phyloP scores from a whole-genome alignment of 2,329 filamentous ascomycete species.

The Beauveria asiatica region DNA sequence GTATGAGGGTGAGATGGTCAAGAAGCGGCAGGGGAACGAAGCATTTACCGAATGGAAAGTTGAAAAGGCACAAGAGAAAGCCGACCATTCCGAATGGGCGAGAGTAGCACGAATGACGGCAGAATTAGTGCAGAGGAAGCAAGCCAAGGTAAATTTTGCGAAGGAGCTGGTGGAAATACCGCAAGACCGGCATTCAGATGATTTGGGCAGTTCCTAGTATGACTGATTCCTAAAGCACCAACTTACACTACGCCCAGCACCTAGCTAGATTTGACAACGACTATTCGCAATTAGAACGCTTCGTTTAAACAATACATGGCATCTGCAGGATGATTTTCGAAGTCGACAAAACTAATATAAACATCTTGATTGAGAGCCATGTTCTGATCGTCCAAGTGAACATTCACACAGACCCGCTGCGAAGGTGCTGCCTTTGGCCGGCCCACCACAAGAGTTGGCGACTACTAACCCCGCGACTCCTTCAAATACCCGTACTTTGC shows the following conservation, averaged over 20 bases:
- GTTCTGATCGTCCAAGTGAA: background rate
- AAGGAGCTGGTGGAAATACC: background rate
- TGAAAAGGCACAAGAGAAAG: constrained; percentile 22
- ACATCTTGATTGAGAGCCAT: background rate
- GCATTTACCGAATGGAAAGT: constrained; percentile 34
- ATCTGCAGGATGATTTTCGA: background rate
- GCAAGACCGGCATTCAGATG: background rate
- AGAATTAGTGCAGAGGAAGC: constrained; percentile 16
- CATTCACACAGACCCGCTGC: background rate
- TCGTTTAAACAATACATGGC: too few relatives aligned
- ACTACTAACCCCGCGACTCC: constrained; percentile 1
- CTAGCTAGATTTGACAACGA: background rate
- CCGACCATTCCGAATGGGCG: constrained; percentile 21
- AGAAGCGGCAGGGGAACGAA: constrained; percentile 29
- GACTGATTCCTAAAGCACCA: too few relatives aligned
- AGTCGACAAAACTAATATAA: background rate
- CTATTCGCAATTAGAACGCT: too few relatives aligned
- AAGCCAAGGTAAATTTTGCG: background rate
- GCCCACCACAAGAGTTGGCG: background rate
- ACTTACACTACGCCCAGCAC: background rate
- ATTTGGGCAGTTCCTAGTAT: background rate
- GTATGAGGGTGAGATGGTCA: constrained; percentile 34
- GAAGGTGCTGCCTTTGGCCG: background rate
- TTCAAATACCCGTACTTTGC: background rate
- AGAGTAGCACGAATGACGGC: constrained; percentile 19